Evolutionary conservation across 257 asterid species (phyloP), one percentile per base, ranked within the genome.

Genomic region (Petunia axillaris): DNA sequence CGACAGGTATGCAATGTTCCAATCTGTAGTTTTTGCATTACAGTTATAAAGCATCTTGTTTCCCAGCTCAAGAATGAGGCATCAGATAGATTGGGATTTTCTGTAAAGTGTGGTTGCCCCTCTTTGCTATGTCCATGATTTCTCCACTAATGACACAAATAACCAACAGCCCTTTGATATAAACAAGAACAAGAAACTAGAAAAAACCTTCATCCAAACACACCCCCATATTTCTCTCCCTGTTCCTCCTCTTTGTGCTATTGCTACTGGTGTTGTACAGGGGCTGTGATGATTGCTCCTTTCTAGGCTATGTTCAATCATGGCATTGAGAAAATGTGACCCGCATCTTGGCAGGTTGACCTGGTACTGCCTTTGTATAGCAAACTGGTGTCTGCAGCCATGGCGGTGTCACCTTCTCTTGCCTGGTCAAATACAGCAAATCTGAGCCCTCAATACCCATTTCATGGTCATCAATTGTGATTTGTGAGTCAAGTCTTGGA

Each of bases 321-420:
- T n/a, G 57, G 40, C 57, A 44, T 43, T 35, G 40, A 68, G 57
- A 16, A 44, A 44, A 43, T n/a, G 15, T 3, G 9, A 43, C 3
- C 40, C 9, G n/a, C 16, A 16, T 68, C 55, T 50, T 7, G 55
- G 55, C 57, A 44, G 15, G 16, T 55, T 4, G 54, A 68, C 57
- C 40, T n/a, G 4, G n/a, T 43, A 40, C 4, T 5, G 14, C 40
- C 9, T 52, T 37, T 48, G 52, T 52, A 55, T 6, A 7, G 81
- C 82, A 52, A 52, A 80, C 66, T 46, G 80, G 48, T 77, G 53
- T 83, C 50, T 75, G 87, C 86, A 83, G 75, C 80, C 85, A 83
- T 83, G 85, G 79, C 68, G 78, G 10, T 2, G 4, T 2, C 36
- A 2, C n/a, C 16, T 13, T 68, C 57, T 68, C 16, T 67, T 41